These are phyloP conservation scores for Mucor sp. DNA, from an alignment of 371 early-diverging fungal genomes.

Conservation along the genomic window DNA sequence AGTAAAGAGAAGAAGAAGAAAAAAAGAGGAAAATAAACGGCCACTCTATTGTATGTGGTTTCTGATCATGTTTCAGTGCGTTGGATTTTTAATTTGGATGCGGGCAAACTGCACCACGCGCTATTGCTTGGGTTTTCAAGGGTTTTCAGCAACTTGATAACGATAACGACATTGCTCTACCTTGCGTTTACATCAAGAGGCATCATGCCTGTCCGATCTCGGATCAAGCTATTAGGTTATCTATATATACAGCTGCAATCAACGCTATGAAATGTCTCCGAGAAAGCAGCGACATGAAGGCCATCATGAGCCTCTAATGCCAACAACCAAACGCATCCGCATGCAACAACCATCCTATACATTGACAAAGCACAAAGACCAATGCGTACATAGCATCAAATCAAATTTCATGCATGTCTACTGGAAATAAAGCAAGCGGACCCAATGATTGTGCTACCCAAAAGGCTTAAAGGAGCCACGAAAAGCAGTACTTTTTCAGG, in stretches of 20 bases:
- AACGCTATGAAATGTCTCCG: not conserved
- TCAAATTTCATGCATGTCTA: not conserved
- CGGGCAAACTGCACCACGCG: not conserved
- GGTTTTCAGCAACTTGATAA: not conserved
- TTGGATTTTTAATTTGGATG: not conserved
- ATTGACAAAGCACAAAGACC: not conserved
- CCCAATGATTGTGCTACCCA: not conserved
- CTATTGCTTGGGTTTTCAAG: not conserved
- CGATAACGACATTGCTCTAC: not conserved
- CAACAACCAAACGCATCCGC: not conserved
- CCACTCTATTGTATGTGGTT: not conserved
- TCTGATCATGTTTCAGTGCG: not conserved
- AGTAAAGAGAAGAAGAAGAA: not conserved
- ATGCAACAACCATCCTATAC: not conserved
- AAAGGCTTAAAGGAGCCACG: not conserved
- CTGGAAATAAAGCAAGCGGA: not conserved
- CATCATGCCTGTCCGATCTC: too few species aligned
- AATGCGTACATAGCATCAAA: not conserved
- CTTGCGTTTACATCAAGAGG: not conserved
- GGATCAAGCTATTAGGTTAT: too few species aligned
- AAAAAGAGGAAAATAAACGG: not conserved
- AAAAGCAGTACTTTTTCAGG: not conserved
- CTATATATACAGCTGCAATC: not conserved
- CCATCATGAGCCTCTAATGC: not conserved
- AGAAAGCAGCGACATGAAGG: not conserved